Evolutionary conservation across 1,284 basidiomycete genomes (phyloP), one percentile per base, ranked within the genome.

Genomic region (Moesziomyces antarcticus): DNA sequence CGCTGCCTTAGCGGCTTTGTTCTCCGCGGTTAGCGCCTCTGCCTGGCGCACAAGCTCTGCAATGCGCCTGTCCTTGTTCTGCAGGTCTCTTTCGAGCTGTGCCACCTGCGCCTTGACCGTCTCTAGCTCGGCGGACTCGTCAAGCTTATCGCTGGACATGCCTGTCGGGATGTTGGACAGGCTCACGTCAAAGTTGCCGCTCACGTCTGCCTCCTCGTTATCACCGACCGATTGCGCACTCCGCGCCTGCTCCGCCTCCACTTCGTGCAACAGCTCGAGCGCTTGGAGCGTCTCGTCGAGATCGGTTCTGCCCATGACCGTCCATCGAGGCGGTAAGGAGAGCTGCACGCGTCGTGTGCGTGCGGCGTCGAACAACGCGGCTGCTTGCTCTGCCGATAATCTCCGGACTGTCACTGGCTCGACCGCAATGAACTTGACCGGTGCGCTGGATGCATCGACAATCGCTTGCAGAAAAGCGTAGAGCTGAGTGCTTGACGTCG

Each of bases 91-190:
- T 8, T 64, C 50, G 62, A 58, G 27, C 41, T 61, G 56, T 20
- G 21, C 55, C 14, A 62, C 21, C 46, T 65, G 45, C 43, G 10
- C 43, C 37, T 56, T 62, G 14, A 55, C 21, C 37, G 52, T 16
- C 20, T 61, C 55, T 8, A 65, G 5, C 27, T 62, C 64, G 5
- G 56, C 53, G 1, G 58, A 18, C 27, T 56, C 50, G 30, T 48
- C 27, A 6, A 73, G 18, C 11, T 46, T 50, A 1, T 50, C 42
- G 1, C 51, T 47, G 14, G 66, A 69, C 10, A 66, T 20, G 0
- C 65, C 65, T 3, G 64, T 68, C 11, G 70, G 64, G 33, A 68
- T 73, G 40, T 64, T 54, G 20, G 65, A 73, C 51, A 68, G 48
- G 45, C 64, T 65, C n/a, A 68, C 61, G 49, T 73, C 70, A 16